Conservation (phyloP, 495 filamentous ascomycete genomes). For the Hypoxylon crocopeplum region DNA sequence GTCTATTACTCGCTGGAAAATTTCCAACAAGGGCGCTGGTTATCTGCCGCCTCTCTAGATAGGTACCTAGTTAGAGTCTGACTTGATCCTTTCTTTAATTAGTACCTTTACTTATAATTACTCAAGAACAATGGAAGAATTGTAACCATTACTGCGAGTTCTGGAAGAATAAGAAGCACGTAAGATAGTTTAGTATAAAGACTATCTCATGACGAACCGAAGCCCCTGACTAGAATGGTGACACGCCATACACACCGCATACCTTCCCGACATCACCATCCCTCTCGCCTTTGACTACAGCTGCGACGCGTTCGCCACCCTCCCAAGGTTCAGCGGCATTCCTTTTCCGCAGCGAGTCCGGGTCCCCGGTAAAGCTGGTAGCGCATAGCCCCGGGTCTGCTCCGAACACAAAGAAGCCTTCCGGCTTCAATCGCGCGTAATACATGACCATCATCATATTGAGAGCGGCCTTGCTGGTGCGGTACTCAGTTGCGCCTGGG, state of each 20-base stretch:
- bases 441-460: conserved; percentile 47
- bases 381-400: conserved; percentile 26
- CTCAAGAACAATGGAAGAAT: too few relatives aligned
- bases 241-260: conserved; percentile 38
- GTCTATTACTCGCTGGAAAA: too few relatives aligned
- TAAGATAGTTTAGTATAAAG: too few relatives aligned
- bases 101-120: too few relatives aligned
- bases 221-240: conserved; percentile 14
- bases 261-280: conserved; percentile 42
- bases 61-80: too few relatives aligned
- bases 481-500: conserved; percentile 30
- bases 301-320: conserved; percentile 38
- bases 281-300: conserved; percentile 41
- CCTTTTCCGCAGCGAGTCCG: conserved; percentile 36
- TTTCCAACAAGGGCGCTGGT: too few relatives aligned
- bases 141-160: too few relatives aligned
- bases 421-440: conserved; percentile 18
- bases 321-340: conserved; percentile 37
- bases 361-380: conserved; percentile 20
- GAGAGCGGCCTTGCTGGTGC: conserved; percentile 47
- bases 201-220: too few relatives aligned
- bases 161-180: too few relatives aligned
- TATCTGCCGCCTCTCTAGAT: too few relatives aligned
- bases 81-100: too few relatives aligned
- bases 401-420: conserved; percentile 22